Evolutionary conservation across 805 yeast genomes (phyloP).

Genomic region (Kodamaea jinghongensis): DNA sequence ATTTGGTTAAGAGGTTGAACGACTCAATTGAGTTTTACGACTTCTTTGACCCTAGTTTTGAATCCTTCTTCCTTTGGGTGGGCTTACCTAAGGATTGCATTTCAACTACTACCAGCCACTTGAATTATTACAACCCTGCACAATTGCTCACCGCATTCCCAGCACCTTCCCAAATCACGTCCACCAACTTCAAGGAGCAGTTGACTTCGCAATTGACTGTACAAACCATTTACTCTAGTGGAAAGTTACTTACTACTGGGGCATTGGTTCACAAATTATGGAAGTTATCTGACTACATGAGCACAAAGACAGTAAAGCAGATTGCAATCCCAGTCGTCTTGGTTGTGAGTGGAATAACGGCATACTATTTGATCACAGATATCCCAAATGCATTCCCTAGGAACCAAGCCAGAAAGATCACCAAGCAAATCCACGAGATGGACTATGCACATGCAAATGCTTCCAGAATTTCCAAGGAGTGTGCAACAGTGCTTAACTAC

Average conservation of each 20-base stretch:
- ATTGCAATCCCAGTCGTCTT: slow-evolving; percentile 54
- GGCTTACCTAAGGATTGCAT: slow-evolving; percentile 35
- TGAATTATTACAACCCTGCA: slow-evolving; percentile 33
- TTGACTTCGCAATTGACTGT: slow-evolving; percentile 39
- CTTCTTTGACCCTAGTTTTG: slow-evolving; percentile 73
- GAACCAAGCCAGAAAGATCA: slow-evolving; percentile 72
- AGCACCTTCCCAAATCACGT: slow-evolving; percentile 14
- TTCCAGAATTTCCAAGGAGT: slow-evolving; percentile 74
- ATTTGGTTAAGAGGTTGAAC: slow-evolving; percentile 53
- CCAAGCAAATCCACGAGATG: slow-evolving; percentile 54
- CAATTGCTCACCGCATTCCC: slow-evolving; percentile 25
- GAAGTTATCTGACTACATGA: slow-evolving; percentile 34
- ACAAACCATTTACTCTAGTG: slow-evolving; percentile 39
- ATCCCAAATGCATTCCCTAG: slow-evolving; percentile 88
- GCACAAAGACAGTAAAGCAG: slow-evolving; percentile 38
- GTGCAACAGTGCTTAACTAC: slow-evolving; percentile 71
- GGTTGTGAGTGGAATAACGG: slow-evolving; percentile 50
- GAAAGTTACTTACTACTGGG: slow-evolving; percentile 41
- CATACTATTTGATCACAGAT: slow-evolving; percentile 68
- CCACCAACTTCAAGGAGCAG: slow-evolving; percentile 22
- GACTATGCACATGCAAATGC: slow-evolving; percentile 83
- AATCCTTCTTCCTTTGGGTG: slow-evolving; percentile 51
- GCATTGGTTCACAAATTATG: slow-evolving; percentile 39
- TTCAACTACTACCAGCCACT: slow-evolving; percentile 22
- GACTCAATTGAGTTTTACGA: slow-evolving; percentile 66